These are phyloP conservation scores for Cytospora piceicola DNA, from an alignment of 2,329 filamentous ascomycete genomes.

Conservation along the genomic window DNA sequence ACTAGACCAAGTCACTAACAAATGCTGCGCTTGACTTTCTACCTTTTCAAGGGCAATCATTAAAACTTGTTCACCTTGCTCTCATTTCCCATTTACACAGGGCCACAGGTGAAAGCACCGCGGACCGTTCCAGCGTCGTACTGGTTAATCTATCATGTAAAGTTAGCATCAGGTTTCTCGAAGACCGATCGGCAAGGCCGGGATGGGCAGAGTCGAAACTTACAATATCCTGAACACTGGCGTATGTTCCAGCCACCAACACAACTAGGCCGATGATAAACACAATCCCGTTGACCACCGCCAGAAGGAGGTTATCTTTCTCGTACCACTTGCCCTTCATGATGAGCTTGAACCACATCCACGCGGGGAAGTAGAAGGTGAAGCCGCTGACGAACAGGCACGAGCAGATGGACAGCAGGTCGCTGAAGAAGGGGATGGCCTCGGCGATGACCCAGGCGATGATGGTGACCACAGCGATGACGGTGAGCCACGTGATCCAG, in stretches of 20 bases:
- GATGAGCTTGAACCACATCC: constrained; percentile 42
- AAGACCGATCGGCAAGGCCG: no score
- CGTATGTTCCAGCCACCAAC: constrained; percentile 37
- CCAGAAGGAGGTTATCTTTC: constrained; percentile 33
- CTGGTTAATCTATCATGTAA: constrained; percentile 22
- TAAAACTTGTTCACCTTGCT: background rate
- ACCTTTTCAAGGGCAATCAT: background rate
- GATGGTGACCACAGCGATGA: constrained; percentile 62
- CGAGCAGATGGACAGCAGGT: constrained; percentile 62
- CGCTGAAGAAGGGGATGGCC: constrained; percentile 73
- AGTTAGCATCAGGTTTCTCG: constrained; percentile 14
- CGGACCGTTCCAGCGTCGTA: constrained; percentile 28
- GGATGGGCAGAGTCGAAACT: constrained; percentile 21
- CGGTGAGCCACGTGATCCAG: constrained; percentile 57
- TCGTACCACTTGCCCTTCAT: constrained; percentile 38
- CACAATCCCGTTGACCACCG: constrained; percentile 31
- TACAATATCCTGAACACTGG: constrained; percentile 38
- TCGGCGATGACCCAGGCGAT: constrained; percentile 73
- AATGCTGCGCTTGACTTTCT: background rate
- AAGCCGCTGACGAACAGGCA: constrained; percentile 57
- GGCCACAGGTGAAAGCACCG: constrained; percentile 29
- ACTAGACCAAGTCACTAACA: background rate
- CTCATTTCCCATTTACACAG: background rate
- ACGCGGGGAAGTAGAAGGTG: constrained; percentile 41
- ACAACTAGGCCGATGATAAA: constrained; percentile 37